Evolutionary conservation across 1,284 basidiomycete genomes (phyloP).

Genomic region (Sparassis latifolia): DNA sequence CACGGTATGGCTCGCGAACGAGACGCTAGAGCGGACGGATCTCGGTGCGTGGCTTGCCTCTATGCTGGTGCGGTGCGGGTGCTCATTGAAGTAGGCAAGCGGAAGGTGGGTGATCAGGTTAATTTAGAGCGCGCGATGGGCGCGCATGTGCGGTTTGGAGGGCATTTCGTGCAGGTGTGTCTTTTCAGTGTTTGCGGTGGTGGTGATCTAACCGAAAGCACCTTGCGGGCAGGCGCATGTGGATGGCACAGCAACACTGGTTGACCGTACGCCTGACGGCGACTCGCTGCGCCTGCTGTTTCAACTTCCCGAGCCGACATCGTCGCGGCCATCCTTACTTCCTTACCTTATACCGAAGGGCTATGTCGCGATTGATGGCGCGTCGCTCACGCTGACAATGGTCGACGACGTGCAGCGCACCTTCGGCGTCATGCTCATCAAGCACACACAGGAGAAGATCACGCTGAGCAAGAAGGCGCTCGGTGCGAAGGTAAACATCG

Average conservation of each 20-base stretch:
- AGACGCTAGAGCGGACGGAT: conserved; percentile 90
- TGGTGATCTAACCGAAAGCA: neutral
- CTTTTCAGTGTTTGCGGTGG: neutral
- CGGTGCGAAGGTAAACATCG: conserved; percentile 87
- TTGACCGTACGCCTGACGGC: conserved; percentile 68
- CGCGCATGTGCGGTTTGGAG: conserved; percentile 88
- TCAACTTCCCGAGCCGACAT: conserved; percentile 59
- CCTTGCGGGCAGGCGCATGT: conserved; percentile 71
- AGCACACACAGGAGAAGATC: conserved; percentile 88
- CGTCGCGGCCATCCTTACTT: conserved; percentile 59
- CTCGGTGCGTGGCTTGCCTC: conserved; percentile 51
- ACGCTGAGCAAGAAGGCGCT: conserved; percentile 73
- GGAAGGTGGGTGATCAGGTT: conserved; percentile 75
- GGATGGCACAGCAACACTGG: conserved; percentile 80
- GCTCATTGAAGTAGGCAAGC: conserved; percentile 46
- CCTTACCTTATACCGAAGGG: conserved; percentile 94
- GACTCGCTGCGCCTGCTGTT: conserved; percentile 85
- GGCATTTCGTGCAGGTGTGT: conserved; percentile 93
- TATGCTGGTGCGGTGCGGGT: neutral
- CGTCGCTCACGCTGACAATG: conserved; percentile 86
- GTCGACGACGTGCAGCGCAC: conserved; percentile 67
- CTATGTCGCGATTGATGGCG: conserved; percentile 92
- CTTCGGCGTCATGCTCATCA: conserved; percentile 94
- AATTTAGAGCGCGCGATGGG: conserved; percentile 97
- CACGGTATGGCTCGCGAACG: conserved; percentile 92